Evolutionary conservation across 371 early-diverging fungal species (phyloP).

Genomic region (Choanephora cucurbitarum): DNA sequence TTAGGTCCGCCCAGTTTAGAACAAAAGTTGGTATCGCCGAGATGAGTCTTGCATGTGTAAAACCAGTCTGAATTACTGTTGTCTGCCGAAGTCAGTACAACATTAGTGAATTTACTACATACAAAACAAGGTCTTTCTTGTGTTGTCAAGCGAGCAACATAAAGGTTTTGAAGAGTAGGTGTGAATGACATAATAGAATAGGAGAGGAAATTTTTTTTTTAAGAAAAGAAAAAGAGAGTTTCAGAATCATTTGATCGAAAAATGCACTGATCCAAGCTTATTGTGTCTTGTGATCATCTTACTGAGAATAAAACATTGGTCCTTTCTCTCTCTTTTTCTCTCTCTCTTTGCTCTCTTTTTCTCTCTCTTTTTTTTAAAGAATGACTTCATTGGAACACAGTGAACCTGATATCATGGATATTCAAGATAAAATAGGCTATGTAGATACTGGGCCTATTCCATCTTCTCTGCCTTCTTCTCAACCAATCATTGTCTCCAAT

Average conservation of each 20-base stretch:
- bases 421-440: conserved; percentile 25
- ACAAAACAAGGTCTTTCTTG: conserved; percentile 63
- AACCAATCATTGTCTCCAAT: not conserved
- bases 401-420: conserved; percentile 12
- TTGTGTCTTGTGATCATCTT: no score
- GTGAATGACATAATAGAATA: not conserved
- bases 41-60: conserved; percentile 49
- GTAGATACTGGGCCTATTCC: conserved; percentile 9
- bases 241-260: not conserved
- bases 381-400: not conserved
- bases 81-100: conserved; percentile 57
- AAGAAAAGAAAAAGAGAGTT: not conserved
- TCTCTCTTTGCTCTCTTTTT: conserved; percentile 1
- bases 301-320: no score
- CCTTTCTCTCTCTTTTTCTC: conserved; percentile 2
- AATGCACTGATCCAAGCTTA: not conserved
- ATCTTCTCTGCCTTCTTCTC: not conserved
- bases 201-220: not conserved
- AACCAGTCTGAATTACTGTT: conserved; percentile 61
- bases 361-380: not conserved
- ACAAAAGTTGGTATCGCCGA: conserved; percentile 50
- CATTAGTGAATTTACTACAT: conserved; percentile 57
- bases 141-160: conserved; percentile 53
- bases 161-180: conserved; percentile 56
- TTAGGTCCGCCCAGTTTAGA: conserved; percentile 30